Percentiles rank a stretch among this genome's conserved stretches.
phyloP scores from a whole-genome alignment of 2,329 filamentous ascomycete genomes.

The Fusarium bulbicola region DNA sequence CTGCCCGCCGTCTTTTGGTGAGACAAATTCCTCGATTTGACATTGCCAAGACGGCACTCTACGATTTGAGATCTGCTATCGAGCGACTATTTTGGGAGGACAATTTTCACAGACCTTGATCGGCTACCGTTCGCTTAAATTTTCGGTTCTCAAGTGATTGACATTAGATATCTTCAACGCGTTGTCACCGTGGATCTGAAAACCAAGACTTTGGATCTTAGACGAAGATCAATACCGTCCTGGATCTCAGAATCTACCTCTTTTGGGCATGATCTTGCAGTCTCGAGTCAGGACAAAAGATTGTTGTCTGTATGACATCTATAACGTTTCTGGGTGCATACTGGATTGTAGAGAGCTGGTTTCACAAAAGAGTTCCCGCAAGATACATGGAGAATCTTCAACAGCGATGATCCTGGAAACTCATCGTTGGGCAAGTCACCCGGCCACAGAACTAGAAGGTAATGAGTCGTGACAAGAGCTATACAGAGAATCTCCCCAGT shows the following conservation, averaged over 20 bases:
- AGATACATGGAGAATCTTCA: not conserved
- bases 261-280: not conserved
- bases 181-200: not conserved
- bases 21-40: not conserved
- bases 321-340: not conserved
- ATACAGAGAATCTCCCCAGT: not conserved
- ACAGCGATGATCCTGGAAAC: not conserved
- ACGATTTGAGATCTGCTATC: not conserved
- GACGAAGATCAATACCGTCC: not conserved
- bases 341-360: not conserved
- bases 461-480: not conserved
- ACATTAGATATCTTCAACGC: not conserved
- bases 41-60: not conserved
- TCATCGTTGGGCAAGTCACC: not conserved
- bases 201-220: not conserved
- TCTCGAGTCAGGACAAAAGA: not conserved
- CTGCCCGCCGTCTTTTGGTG: not conserved
- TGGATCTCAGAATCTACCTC: not conserved
- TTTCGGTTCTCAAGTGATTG: not conserved
- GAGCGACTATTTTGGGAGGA: not conserved
- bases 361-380: not conserved
- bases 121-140: not conserved
- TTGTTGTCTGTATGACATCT: not conserved
- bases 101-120: not conserved
- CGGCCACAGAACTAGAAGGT: not conserved